Evolutionary conservation across 768 basidiomycete genomes (phyloP).

Genomic region (Mycena sanguinolenta): DNA sequence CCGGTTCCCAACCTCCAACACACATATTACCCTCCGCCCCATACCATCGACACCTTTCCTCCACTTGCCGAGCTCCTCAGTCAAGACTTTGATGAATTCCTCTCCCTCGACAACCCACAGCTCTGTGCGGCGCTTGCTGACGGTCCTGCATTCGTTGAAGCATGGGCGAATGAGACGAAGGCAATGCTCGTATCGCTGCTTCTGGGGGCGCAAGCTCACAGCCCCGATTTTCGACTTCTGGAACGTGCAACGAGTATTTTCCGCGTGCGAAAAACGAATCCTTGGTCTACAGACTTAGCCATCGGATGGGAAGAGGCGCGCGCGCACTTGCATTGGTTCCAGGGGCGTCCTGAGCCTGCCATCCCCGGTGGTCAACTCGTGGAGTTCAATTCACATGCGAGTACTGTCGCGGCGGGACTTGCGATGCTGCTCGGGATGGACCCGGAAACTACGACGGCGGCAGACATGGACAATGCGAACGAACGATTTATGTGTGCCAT

Average conservation of each 20-base stretch:
- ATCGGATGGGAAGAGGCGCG: slow-evolving; percentile 24
- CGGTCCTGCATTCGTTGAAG: slow-evolving; percentile 10
- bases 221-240: background rate
- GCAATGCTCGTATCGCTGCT: background rate
- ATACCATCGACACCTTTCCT: slow-evolving; percentile 8
- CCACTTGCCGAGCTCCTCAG: slow-evolving; percentile 5
- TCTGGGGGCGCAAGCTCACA: background rate
- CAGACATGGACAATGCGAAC: slow-evolving; percentile 6
- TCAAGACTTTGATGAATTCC: background rate
- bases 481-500: slow-evolving; percentile 10
- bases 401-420: background rate
- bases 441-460: background rate
- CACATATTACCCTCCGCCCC: slow-evolving; percentile 8
- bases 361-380: background rate
- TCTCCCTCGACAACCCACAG: background rate
- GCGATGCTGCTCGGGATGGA: slow-evolving; percentile 7
- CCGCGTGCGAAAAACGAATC: background rate
- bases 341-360: background rate
- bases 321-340: background rate
- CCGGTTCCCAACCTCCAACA: background rate
- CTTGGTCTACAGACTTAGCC: background rate
- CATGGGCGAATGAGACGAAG: background rate
- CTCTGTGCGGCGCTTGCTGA: background rate
- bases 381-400: background rate
- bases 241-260: slow-evolving; percentile 17